phyloP scores from a whole-genome alignment of 257 asterid genomes.

The Agastache rugosa region DNA sequence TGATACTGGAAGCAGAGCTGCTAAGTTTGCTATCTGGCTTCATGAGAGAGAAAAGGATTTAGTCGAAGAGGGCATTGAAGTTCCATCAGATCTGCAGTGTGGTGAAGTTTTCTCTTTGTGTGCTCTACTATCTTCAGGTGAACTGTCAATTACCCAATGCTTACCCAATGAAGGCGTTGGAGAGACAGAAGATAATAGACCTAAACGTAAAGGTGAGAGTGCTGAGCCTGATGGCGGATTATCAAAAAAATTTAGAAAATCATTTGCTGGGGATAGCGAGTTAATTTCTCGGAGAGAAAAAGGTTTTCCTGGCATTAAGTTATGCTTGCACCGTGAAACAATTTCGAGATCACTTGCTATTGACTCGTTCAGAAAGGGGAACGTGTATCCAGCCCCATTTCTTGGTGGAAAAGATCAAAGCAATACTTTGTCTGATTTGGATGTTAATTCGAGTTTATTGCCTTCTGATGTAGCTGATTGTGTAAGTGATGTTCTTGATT shows the following conservation, averaged over 20 bases:
- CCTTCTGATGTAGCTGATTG: slow-evolving; percentile 44
- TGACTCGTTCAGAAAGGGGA: slow-evolving; percentile 54
- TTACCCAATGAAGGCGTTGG: slow-evolving; percentile 93
- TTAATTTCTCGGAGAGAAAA: slow-evolving; percentile 78
- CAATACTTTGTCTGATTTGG: slow-evolving; percentile 34
- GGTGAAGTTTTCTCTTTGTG: slow-evolving; percentile 80
- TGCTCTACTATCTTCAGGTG: slow-evolving; percentile 73
- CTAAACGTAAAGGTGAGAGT: slow-evolving; percentile 61
- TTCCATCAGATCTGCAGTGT: slow-evolving; percentile 79
- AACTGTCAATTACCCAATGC: slow-evolving; percentile 64
- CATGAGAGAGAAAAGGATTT: slow-evolving; percentile 70
- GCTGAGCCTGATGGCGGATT: slow-evolving; percentile 51
- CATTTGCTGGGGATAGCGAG: slow-evolving; percentile 75
- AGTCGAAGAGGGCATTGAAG: slow-evolving; percentile 72
- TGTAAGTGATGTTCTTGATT: slow-evolving; percentile 46
- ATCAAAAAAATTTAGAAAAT: slow-evolving; percentile 59
- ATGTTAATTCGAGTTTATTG: slow-evolving; percentile 35
- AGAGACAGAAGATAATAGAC: slow-evolving; percentile 85
- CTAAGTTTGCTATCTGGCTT: slow-evolving; percentile 74
- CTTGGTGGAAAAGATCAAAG: slow-evolving; percentile 42
- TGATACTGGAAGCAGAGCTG: slow-evolving; percentile 84
- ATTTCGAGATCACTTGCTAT: slow-evolving; percentile 59
- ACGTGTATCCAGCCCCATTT: slow-evolving; percentile 23
- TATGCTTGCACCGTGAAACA: slow-evolving; percentile 61
- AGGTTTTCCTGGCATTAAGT: slow-evolving; percentile 90